A percentile compares a stretch with the other conserved stretches of the same genome.
phyloP scores from a whole-genome alignment of 306 rosid genomes.

The Malus orientalis region DNA sequence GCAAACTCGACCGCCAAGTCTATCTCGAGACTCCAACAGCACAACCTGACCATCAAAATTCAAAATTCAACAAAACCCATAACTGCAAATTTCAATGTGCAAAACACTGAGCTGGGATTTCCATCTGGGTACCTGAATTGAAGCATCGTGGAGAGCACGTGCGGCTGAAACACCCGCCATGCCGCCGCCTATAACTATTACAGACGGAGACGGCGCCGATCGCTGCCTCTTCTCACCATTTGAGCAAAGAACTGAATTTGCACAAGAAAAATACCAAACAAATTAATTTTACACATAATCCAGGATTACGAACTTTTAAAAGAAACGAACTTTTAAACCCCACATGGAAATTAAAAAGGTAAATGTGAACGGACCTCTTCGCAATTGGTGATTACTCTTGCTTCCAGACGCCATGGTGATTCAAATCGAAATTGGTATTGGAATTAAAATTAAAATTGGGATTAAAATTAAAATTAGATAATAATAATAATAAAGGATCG shows the following conservation, averaged over 20 bases:
- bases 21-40: slow-evolving; percentile 76
- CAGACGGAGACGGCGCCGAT: slow-evolving; percentile 64
- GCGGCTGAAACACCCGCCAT: slow-evolving; percentile 95
- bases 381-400: slow-evolving; percentile 64
- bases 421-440: slow-evolving; percentile 13
- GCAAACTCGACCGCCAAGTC: slow-evolving; percentile 87
- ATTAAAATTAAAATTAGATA: not conserved
- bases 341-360: not conserved
- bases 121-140: slow-evolving; percentile 57
- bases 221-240: slow-evolving; percentile 27
- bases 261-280: slow-evolving; percentile 1
- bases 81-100: not conserved
- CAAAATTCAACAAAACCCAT: not conserved
- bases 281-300: not conserved
- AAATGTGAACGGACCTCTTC: slow-evolving; percentile 52
- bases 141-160: slow-evolving; percentile 83
- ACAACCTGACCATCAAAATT: slow-evolving; percentile 53
- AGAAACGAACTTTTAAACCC: not conserved
- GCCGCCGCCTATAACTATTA: slow-evolving; percentile 88
- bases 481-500: slow-evolving; percentile 25
- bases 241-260: slow-evolving; percentile 48
- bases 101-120: not conserved
- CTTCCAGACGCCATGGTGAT: slow-evolving; percentile 59
- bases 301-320: not conserved
- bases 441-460: slow-evolving; percentile 6